These are phyloP conservation scores for Anthostomella pinea DNA, from an alignment of 2,329 filamentous ascomycete genomes.

Conservation along the genomic window DNA sequence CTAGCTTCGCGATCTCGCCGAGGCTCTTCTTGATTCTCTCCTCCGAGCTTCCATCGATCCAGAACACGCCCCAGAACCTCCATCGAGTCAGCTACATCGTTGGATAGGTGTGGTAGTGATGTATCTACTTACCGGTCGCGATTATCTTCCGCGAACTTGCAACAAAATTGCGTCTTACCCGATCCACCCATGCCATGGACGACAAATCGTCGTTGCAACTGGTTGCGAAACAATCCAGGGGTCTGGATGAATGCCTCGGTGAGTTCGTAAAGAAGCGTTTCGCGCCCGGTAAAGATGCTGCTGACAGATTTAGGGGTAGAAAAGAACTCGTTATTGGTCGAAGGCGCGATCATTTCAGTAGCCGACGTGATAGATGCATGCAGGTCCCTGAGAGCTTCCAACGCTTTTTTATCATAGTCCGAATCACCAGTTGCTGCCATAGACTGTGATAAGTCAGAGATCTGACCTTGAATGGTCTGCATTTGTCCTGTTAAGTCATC, in stretches of 20 bases:
- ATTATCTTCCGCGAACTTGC: constrained; percentile 7
- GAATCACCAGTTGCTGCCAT: too few species aligned
- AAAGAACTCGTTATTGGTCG: not conserved
- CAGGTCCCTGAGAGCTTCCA: too few species aligned
- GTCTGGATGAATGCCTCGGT: constrained; percentile 1
- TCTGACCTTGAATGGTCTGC: too few species aligned
- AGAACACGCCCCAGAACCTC: constrained; percentile 8
- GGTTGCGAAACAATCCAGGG: not conserved
- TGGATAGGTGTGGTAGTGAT: not conserved
- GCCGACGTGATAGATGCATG: not conserved
- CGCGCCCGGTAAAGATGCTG: constrained; percentile 5
- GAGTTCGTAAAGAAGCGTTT: constrained; percentile 1
- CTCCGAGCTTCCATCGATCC: constrained; percentile 5
- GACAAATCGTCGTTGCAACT: constrained; percentile 3
- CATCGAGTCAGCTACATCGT: too few species aligned
- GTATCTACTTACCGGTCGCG: constrained; percentile 2
- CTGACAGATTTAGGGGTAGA: constrained; percentile 2
- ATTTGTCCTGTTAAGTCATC: too few species aligned
- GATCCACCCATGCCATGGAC: constrained; percentile 4
- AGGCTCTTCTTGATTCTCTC: constrained; percentile 4
- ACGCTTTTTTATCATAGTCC: constrained; percentile 1
- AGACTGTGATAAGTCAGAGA: too few species aligned
- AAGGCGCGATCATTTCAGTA: not conserved
- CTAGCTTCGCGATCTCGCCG: constrained; percentile 2
- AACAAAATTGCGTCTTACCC: constrained; percentile 7